Base-by-base conservation (phyloP, 1,284 basidiomycete genomes). In the Apiotrichum montevideense region DNA sequence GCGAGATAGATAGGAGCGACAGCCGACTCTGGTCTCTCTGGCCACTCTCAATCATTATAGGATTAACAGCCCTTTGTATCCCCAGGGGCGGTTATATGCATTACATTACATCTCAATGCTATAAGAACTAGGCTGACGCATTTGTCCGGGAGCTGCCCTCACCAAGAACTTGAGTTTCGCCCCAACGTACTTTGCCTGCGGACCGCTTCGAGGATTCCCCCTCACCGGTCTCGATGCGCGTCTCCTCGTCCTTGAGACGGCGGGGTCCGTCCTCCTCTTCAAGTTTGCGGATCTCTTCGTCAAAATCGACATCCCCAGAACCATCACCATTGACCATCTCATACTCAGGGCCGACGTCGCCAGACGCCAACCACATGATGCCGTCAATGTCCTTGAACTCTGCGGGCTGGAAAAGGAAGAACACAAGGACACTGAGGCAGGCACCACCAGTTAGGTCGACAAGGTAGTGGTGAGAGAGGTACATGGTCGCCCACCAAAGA, bases 401-500 rank as follows among this genome's bases (percentile, higher is more conserved):
- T 61, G 88, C 84, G 0, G 90, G 90, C 66, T 95, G 84, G 77
- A 87, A 87, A 64, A 89, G 75, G 78, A 95, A 97, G 81, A 98
- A 98, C 69, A 83, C 86, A 11, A 84, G 82, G 13, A 88, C 87
- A 21, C 92, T 87, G 57, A 98, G 82, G 72, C 93, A 96, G 0
- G 90, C 90, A 6, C 95, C 95, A 3, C 87, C 90, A 40, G 94
- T 90, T 65, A 98, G 87, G 71, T 98, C 96, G 77, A 98, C 91
- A 66, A 98, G 85, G 80, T 98, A 98, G 79, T 98, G 92, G 74
- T 96, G 93, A 5, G 89, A 91, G 66, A 95, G 85, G 79, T 96
- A 96, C 95, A 98, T 98, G 37, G 95, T 98, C 32, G 89, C 87
- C 95, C 94, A 98, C 77, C 96, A 98, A 1, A 98, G 82, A 37